phyloP scores from a whole-genome alignment of 2,329 filamentous ascomycete species.

The Pestalotiopsis sp. region DNA sequence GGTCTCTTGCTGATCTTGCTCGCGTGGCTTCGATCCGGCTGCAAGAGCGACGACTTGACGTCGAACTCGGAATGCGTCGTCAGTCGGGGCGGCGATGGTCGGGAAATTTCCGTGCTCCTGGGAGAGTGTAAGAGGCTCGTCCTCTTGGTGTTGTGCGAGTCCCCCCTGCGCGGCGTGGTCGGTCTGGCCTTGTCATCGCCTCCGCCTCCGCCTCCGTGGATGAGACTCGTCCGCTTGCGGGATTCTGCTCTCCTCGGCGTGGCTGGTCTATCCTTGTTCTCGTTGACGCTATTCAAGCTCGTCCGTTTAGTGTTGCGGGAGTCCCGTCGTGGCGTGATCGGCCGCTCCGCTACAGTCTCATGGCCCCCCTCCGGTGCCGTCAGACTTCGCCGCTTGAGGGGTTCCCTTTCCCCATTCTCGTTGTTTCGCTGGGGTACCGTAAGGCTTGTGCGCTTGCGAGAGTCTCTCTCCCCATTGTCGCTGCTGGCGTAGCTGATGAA shows the following conservation, averaged over 20 bases:
- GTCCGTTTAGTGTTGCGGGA: not conserved
- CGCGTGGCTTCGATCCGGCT: slow-evolving; percentile 8
- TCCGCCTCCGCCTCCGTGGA: not conserved
- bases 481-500: not conserved
- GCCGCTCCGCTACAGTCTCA: not conserved
- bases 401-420: not conserved
- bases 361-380: not conserved
- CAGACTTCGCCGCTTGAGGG: not conserved
- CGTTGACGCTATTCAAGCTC: not conserved
- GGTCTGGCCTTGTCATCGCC: not conserved
- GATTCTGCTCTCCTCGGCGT: not conserved
- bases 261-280: not conserved
- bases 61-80: not conserved
- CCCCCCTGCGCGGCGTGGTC: not conserved
- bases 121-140: not conserved
- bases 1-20: slow-evolving; percentile 16
- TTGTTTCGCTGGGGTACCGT: not conserved
- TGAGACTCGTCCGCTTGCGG: not conserved
- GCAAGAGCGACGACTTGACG: not conserved
- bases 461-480: not conserved
- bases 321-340: not conserved
- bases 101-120: not conserved
- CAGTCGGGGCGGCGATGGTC: not conserved
- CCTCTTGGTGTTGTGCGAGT: slow-evolving; percentile 27
- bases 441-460: not conserved